phyloP scores from a whole-genome alignment of 805 yeast genomes.

The Myxozyma nipponensis region DNA sequence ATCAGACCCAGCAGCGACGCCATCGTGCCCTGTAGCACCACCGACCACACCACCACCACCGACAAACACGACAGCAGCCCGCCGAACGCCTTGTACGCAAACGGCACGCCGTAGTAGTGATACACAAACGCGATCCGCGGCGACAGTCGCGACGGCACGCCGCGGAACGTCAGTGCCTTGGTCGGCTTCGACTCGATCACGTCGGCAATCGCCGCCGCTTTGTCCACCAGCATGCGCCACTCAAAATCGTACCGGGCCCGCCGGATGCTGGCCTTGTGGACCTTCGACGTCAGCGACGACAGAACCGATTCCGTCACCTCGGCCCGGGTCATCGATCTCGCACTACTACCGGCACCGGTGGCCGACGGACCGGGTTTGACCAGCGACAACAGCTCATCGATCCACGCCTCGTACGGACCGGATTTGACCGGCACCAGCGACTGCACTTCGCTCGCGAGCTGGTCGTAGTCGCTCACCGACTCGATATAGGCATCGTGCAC shows the following conservation, averaged over 20 bases:
- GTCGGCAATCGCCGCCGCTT: constrained; percentile 56
- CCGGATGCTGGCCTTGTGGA: constrained; percentile 51
- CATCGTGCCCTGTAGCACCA: constrained; percentile 64
- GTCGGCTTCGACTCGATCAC: constrained; percentile 44
- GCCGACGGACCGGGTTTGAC: constrained; percentile 26
- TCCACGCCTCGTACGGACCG: constrained; percentile 60
- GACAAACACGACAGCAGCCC: constrained; percentile 45
- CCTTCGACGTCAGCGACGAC: constrained; percentile 48
- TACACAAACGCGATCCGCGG: constrained; percentile 45
- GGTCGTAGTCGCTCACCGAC: constrained; percentile 57
- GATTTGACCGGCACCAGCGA: constrained; percentile 49
- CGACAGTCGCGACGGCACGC: constrained; percentile 34
- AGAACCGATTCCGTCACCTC: constrained; percentile 44
- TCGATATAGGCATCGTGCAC: constrained; percentile 62
- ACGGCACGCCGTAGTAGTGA: constrained; percentile 47
- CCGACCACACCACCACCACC: constrained; percentile 63
- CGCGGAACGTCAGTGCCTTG: constrained; percentile 33
- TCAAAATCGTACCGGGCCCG: constrained; percentile 54
- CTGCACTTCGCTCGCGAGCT: constrained; percentile 56
- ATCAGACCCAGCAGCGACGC: constrained; percentile 58
- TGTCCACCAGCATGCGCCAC: constrained; percentile 48
- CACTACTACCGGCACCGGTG: constrained; percentile 28
- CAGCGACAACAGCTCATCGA: constrained; percentile 52
- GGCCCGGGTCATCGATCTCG: constrained; percentile 26
- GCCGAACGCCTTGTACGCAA: constrained; percentile 44